A percentile compares a stretch with the other conserved stretches of the same genome.
Conservation (phyloP, 78 protist genomes). For the Cavenderia fasciculata region DNA sequence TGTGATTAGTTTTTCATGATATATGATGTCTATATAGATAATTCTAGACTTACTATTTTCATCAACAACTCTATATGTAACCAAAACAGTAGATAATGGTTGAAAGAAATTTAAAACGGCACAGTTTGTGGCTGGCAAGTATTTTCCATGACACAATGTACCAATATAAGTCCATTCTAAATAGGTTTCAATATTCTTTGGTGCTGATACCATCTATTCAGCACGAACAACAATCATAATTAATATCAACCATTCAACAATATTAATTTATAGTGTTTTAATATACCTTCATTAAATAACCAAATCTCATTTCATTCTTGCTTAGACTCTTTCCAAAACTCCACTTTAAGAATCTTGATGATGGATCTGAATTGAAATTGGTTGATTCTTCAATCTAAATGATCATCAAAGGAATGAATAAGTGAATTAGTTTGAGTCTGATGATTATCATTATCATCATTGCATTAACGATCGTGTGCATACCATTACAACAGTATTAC, state of each 20-base stretch:
- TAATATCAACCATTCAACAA: background rate
- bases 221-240: background rate
- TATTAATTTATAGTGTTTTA: background rate
- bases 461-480: background rate
- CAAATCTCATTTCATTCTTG: conserved; percentile 68
- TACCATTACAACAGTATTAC: conserved; percentile 79
- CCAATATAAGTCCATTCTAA: conserved; percentile 77
- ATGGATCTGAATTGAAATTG: conserved; percentile 31
- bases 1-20: background rate
- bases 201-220: conserved; percentile 27
- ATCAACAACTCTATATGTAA: conserved; percentile 74
- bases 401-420: too few relatives aligned
- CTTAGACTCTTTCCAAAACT: conserved; percentile 74
- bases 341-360: conserved; percentile 73
- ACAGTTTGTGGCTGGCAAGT: conserved; percentile 29
- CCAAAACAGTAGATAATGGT: conserved; percentile 73
- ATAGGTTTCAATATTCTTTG: conserved; percentile 52
- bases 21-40: background rate
- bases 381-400: conserved; percentile 68
- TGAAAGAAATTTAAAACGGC: conserved; percentile 78
- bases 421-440: too few relatives aligned
- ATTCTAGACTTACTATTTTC: conserved; percentile 47
- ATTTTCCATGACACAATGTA: conserved; percentile 67
- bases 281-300: conserved; percentile 73
- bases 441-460: too few relatives aligned